Evolutionary conservation across 352 stramenopile genomes (phyloP).

Genomic region (Phytophthora pini): DNA sequence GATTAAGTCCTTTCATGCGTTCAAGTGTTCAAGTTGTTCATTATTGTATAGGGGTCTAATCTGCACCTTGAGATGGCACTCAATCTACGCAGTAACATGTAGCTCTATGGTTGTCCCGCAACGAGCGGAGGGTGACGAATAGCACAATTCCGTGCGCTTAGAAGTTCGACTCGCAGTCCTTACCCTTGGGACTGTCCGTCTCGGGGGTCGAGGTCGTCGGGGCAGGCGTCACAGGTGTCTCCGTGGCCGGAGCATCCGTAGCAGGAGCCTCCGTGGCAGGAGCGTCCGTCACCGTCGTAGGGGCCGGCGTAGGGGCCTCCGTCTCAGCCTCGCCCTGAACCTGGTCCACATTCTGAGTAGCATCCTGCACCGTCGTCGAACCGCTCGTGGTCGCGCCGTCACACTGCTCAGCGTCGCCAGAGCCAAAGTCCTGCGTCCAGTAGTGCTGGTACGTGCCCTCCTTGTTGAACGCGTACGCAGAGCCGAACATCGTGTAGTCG

Average conservation of each 20-base stretch:
- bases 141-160: conserved; percentile 6
- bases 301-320: conserved; percentile 9
- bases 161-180: conserved; percentile 34
- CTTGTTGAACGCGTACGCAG: conserved; percentile 40
- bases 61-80: conserved; percentile 28
- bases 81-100: conserved; percentile 30
- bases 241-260: background rate
- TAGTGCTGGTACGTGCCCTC: conserved; percentile 47
- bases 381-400: conserved; percentile 14
- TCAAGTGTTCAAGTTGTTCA: conserved; percentile 26
- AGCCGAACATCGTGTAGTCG: conserved; percentile 49
- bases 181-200: conserved; percentile 19
- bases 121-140: background rate
- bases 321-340: conserved; percentile 23
- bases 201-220: background rate
- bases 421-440: conserved; percentile 71
- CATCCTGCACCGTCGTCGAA: conserved; percentile 19
- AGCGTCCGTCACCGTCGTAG: conserved; percentile 19
- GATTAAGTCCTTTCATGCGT: background rate
- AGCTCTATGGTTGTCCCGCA: conserved; percentile 10
- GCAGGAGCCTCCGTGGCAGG: background rate
- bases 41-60: conserved; percentile 35
- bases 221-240: conserved; percentile 7
- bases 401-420: conserved; percentile 38
- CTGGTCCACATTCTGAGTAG: conserved; percentile 23